A percentile compares a stretch with the other conserved stretches of the same genome.
phyloP scores from a whole-genome alignment of 78 protist species.

The Dictyostelium intermedium region DNA sequence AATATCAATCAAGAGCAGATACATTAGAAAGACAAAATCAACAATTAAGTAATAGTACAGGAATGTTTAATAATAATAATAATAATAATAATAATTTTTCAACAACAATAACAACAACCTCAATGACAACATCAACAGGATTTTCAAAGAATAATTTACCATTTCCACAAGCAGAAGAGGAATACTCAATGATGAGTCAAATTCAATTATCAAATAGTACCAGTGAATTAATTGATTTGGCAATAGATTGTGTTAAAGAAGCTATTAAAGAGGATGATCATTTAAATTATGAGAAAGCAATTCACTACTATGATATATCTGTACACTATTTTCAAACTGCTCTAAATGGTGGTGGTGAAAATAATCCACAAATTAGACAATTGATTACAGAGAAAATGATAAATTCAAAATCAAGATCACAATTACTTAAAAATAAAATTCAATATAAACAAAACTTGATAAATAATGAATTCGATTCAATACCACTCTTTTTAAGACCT shows the following conservation, averaged over 20 bases:
- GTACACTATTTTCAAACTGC: conserved; percentile 36
- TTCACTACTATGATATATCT: conserved; percentile 29
- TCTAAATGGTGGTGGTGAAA: conserved; percentile 15
- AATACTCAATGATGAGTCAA: not conserved
- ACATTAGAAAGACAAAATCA: not conserved
- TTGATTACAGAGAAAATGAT: conserved; percentile 42
- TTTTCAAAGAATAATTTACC: not conserved
- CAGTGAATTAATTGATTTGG: conserved; percentile 52
- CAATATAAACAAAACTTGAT: conserved; percentile 1
- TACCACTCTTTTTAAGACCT: conserved; percentile 43
- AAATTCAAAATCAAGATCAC: conserved; percentile 9
- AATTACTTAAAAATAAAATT: conserved; percentile 48
- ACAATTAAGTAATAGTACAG: not conserved
- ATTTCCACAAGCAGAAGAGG: not conserved
- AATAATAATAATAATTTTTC: not conserved
- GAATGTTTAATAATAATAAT: not conserved
- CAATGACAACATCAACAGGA: not conserved
- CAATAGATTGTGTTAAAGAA: conserved; percentile 31
- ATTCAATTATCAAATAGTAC: conserved; percentile 25
- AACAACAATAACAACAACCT: not conserved
- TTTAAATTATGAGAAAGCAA: conserved; percentile 54
- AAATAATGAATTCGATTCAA: not conserved
- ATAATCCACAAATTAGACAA: conserved; percentile 19
- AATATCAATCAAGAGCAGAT: conserved; percentile 43
- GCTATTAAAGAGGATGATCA: conserved; percentile 64